Conservation (phyloP, 345 rosid genomes). For the Rhizophora apiculata region DNA sequence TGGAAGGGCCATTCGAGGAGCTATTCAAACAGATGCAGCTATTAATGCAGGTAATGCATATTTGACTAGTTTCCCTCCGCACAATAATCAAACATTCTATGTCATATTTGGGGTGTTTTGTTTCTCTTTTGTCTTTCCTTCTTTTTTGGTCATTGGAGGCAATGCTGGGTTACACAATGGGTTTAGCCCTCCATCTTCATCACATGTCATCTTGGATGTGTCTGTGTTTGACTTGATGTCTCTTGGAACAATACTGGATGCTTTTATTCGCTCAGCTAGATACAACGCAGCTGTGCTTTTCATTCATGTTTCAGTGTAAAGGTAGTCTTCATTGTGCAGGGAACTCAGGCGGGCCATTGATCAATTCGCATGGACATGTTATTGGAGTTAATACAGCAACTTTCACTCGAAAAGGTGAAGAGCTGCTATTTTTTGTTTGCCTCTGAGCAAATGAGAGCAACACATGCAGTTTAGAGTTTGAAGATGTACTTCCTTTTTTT, state of each 20-base stretch:
- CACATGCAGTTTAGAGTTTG: not conserved
- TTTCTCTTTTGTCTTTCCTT: not conserved
- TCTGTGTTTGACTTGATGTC: too few relatives aligned
- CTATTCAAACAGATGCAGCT: constrained; percentile 86
- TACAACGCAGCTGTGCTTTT: not conserved
- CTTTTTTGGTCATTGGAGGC: not conserved
- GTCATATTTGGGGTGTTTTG: not conserved
- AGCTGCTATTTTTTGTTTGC: not conserved
- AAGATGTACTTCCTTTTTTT: not conserved
- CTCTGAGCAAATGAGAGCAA: not conserved
- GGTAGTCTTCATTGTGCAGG: constrained; percentile 32
- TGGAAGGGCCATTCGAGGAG: constrained; percentile 76
- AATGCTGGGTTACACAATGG: too few relatives aligned
- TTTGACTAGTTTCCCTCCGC: not conserved
- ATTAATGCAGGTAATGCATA: constrained; percentile 57
- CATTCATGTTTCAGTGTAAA: not conserved
- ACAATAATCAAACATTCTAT: too few relatives aligned
- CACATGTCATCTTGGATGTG: too few relatives aligned
- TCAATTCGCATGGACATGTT: constrained; percentile 75
- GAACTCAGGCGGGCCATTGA: constrained; percentile 77
- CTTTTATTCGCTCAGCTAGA: too few relatives aligned
- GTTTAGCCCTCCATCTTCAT: too few relatives aligned
- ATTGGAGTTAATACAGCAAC: constrained; percentile 88
- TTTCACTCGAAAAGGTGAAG: constrained; percentile 74
- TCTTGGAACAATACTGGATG: too few relatives aligned